Conservation (phyloP, 2,329 filamentous ascomycete species). For the Lachnellula subtilissima region DNA sequence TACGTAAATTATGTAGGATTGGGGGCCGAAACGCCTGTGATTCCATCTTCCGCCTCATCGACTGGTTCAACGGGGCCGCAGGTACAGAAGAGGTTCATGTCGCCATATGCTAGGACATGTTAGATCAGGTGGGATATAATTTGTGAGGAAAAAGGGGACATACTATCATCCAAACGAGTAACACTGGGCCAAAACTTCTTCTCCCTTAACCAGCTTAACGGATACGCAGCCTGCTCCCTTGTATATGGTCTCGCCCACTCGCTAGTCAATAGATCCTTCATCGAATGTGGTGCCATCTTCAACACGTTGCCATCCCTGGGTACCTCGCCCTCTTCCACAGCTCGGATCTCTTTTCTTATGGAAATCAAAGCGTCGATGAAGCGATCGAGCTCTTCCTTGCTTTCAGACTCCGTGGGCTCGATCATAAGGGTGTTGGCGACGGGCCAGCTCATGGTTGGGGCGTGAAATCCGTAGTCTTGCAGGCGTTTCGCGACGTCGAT, state of each 20-base stretch:
- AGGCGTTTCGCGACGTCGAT: conserved; percentile 95
- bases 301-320: conserved; percentile 76
- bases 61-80: conserved; percentile 71
- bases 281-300: conserved; percentile 83
- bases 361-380: conserved; percentile 87
- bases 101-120: conserved; percentile 65
- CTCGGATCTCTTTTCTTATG: conserved; percentile 80
- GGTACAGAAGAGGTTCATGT: conserved; percentile 91
- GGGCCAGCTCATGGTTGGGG: conserved; percentile 95
- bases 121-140: conserved; percentile 17
- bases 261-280: conserved; percentile 69
- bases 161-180: conserved; percentile 81
- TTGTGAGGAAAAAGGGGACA: conserved; percentile 34
- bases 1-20: conserved; percentile 18
- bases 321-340: conserved; percentile 73
- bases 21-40: conserved; percentile 22
- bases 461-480: conserved; percentile 96
- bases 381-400: conserved; percentile 84
- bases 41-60: conserved; percentile 21
- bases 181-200: conserved; percentile 98
- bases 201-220: conserved; percentile 73
- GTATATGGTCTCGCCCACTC: conserved; percentile 82
- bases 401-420: conserved; percentile 92
- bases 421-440: conserved; percentile 97
- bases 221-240: conserved; percentile 81